phyloP scores from a whole-genome alignment of 2,329 filamentous ascomycete species.

The Celoporthe dispersa region DNA sequence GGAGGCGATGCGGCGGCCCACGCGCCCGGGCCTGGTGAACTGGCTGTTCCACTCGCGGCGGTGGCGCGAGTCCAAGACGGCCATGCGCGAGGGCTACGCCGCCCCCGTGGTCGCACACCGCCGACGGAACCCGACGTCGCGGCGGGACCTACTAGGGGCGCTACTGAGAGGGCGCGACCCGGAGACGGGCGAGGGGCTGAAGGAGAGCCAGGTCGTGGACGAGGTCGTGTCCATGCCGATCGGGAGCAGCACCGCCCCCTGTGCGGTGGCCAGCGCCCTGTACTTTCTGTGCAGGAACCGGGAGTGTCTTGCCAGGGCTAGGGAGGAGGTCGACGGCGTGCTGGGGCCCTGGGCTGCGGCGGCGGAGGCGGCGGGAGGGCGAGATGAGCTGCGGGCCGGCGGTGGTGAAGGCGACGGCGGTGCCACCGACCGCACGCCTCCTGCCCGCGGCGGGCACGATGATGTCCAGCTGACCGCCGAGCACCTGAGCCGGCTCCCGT shows the following conservation, averaged over 20 bases:
- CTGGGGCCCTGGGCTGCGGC: conserved; percentile 39
- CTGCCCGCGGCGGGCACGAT: conserved; percentile 33
- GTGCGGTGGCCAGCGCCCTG: conserved; percentile 50
- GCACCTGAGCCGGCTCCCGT: conserved; percentile 56
- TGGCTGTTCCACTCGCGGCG: conserved; percentile 56
- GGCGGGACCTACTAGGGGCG: conserved; percentile 64
- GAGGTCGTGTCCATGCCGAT: conserved; percentile 73
- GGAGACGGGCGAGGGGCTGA: conserved; percentile 61
- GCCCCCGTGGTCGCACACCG: conserved; percentile 62
- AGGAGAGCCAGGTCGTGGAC: conserved; percentile 65
- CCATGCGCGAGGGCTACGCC: conserved; percentile 57
- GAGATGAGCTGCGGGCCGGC: background rate
- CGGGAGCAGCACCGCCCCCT: conserved; percentile 55
- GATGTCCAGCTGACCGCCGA: conserved; percentile 48
- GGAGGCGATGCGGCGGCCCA: conserved; percentile 60
- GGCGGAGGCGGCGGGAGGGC: too few relatives aligned
- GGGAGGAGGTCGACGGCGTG: conserved; percentile 58
- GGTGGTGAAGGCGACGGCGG: background rate
- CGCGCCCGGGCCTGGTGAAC: conserved; percentile 55
- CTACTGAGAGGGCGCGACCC: conserved; percentile 64
- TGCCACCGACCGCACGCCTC: too few relatives aligned
- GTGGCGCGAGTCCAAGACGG: conserved; percentile 56
- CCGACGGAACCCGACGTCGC: conserved; percentile 55
- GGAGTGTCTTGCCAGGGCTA: conserved; percentile 50
- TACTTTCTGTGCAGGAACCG: conserved; percentile 59